Conservation (phyloP, 768 basidiomycete genomes). For the Cubamyces sp. region DNA sequence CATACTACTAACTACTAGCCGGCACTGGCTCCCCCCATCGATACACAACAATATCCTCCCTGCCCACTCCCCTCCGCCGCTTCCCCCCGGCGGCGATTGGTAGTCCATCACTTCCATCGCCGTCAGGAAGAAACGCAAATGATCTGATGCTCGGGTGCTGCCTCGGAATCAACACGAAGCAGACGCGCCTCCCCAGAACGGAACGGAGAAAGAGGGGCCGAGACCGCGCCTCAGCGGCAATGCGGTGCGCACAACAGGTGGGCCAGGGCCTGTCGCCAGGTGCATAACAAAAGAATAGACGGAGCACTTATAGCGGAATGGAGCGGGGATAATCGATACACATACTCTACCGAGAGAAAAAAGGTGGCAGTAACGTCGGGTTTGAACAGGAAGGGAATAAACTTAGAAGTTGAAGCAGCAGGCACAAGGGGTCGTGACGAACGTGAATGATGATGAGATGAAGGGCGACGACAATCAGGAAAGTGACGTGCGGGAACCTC, state of each 20-base stretch:
- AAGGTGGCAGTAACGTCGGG: conserved; percentile 1
- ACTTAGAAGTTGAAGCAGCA: conserved; percentile 24
- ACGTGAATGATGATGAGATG: conserved; percentile 16
- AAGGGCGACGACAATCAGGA: conserved; percentile 27
- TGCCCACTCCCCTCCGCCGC: conserved; percentile 5
- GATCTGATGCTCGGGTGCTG: conserved; percentile 24
- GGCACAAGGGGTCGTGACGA: conserved; percentile 1
- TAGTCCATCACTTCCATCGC: conserved; percentile 24
- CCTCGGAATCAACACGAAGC: conserved; percentile 27
- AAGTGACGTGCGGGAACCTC: conserved; percentile 36
- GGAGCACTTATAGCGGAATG: conserved; percentile 15
- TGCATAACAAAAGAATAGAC: conserved; percentile 15
- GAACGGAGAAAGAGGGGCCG: conserved; percentile 4
- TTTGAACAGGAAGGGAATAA: conserved; percentile 30
- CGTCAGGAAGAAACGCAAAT: conserved; percentile 19
- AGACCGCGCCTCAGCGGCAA: conserved; percentile 13
- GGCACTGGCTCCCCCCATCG: not conserved
- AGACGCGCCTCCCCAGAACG: conserved; percentile 9
- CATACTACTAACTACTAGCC: conserved; percentile 1
- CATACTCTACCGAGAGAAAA: conserved; percentile 23
- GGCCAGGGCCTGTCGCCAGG: conserved; percentile 9
- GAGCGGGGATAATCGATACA: conserved; percentile 28
- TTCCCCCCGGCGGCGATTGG: conserved; percentile 26
- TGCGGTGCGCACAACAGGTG: not conserved
- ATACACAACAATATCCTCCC: not conserved